Evolutionary conservation across 1,284 basidiomycete genomes (phyloP).

Genomic region (Pholiota adiposa): DNA sequence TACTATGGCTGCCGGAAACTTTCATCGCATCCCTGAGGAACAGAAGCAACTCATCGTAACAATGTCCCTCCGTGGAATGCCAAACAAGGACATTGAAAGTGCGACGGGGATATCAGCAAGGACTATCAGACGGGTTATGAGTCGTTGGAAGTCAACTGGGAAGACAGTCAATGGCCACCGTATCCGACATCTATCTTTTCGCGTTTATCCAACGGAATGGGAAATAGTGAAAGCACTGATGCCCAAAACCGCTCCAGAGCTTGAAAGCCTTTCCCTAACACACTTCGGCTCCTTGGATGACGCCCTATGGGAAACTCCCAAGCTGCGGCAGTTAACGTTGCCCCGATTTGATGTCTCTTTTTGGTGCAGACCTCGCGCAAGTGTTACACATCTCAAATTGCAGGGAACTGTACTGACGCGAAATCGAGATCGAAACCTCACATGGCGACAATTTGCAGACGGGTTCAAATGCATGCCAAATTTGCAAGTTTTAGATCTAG

Average conservation of each 20-base stretch:
- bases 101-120: conserved; percentile 5
- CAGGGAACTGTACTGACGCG: background rate
- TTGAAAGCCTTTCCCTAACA: too few species aligned
- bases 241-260: too few species aligned
- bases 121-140: background rate
- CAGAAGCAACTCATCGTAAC: conserved; percentile 8
- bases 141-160: background rate
- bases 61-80: background rate
- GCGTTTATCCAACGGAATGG: too few species aligned
- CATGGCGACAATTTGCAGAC: background rate
- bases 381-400: background rate
- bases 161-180: background rate
- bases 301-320: background rate
- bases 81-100: background rate
- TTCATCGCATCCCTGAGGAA: background rate
- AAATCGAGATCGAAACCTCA: background rate
- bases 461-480: background rate
- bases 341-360: background rate
- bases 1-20: background rate
- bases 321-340: background rate
- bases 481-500: background rate
- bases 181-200: too few species aligned
- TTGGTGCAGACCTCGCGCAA: background rate
- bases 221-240: too few species aligned
- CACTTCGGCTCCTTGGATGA: background rate